Evolutionary conservation across 2,329 filamentous ascomycete species (phyloP).

Genomic region (Monosporascus sp.): DNA sequence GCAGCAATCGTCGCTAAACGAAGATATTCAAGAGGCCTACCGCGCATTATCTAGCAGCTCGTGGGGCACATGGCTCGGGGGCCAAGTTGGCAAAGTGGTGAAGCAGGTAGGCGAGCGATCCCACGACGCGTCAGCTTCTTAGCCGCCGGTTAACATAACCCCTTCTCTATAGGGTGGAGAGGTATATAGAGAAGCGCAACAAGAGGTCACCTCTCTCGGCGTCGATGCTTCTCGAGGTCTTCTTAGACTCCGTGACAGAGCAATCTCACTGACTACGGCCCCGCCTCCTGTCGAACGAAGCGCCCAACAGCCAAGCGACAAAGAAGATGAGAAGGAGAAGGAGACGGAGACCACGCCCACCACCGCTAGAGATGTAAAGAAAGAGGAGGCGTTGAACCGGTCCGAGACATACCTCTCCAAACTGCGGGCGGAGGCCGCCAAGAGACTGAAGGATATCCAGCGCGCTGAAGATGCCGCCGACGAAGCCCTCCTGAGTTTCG

Average conservation of each 20-base stretch:
- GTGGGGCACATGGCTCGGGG: conserved; percentile 85
- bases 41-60: conserved; percentile 85
- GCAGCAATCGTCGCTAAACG: conserved; percentile 60
- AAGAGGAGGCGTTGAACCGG: conserved; percentile 40
- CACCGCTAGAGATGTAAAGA: conserved; percentile 28
- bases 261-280: conserved; percentile 58
- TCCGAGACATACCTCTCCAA: conserved; percentile 66
- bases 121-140: background rate
- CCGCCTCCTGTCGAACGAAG: conserved; percentile 19
- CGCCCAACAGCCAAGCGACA: conserved; percentile 6
- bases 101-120: conserved; percentile 64
- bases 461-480: conserved; percentile 93
- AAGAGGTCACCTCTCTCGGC: conserved; percentile 74
- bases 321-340: conserved; percentile 18
- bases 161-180: conserved; percentile 57
- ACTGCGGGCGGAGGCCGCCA: conserved; percentile 70
- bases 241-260: conserved; percentile 68
- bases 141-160: conserved; percentile 1
- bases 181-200: conserved; percentile 78
- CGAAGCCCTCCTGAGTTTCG: conserved; percentile 88
- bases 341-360: conserved; percentile 40
- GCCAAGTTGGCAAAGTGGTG: conserved; percentile 84
- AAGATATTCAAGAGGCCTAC: conserved; percentile 91
- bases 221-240: conserved; percentile 80
- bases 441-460: conserved; percentile 82